Conservation (phyloP, 306 rosid species). For the Cucurbita pepo region DNA sequence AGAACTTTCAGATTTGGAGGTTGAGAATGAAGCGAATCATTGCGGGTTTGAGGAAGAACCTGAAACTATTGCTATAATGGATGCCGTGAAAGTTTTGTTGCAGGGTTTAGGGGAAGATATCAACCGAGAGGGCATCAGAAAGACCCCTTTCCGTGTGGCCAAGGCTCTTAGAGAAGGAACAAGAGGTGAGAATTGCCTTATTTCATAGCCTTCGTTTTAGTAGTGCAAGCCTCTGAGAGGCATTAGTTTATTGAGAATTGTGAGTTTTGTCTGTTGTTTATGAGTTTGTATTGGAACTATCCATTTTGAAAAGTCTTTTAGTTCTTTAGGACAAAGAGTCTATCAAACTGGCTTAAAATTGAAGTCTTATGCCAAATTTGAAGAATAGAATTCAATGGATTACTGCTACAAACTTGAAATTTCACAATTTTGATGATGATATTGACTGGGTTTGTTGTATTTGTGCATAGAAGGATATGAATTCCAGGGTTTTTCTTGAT, state of each 20-base stretch:
- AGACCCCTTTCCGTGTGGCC: conserved; percentile 88
- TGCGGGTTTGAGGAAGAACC: conserved; percentile 33
- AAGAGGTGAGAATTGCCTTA: conserved; percentile 30
- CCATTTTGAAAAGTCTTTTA: background rate
- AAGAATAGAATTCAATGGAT: background rate
- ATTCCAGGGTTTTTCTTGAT: background rate
- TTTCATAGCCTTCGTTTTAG: background rate
- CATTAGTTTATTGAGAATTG: background rate
- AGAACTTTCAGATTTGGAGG: conserved; percentile 41
- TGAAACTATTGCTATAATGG: conserved; percentile 37
- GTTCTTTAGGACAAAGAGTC: too few relatives aligned
- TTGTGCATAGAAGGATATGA: background rate
- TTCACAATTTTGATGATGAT: background rate
- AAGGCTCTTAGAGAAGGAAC: conserved; percentile 93
- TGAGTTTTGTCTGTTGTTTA: background rate
- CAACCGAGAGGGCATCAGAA: conserved; percentile 68
- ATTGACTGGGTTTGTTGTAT: background rate
- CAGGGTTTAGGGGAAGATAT: conserved; percentile 73
- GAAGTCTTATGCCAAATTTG: background rate
- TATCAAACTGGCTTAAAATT: background rate
- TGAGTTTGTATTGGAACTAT: background rate
- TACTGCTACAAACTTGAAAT: background rate
- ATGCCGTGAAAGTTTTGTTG: conserved; percentile 67
- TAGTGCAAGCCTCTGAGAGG: background rate
- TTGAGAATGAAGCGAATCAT: conserved; percentile 39